Base-by-base conservation (phyloP, 805 yeast genomes). In the Teunomyces stri region DNA sequence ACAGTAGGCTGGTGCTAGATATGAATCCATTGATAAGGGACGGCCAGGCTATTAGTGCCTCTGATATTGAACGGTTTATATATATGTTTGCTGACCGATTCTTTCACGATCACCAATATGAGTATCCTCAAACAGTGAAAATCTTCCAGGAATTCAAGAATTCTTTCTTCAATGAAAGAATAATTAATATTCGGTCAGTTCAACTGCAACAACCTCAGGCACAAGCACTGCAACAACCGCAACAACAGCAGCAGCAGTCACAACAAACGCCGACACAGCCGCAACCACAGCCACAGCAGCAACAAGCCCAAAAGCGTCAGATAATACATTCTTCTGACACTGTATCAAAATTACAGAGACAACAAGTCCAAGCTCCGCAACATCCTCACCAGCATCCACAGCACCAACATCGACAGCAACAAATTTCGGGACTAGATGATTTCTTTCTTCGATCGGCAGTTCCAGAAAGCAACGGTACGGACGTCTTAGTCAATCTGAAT, bases 41-140 rank as follows among this genome's bases (percentile, higher is more conserved):
- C 13, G 40, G 40, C 12, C 40, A 37, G 28, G 40, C n/a, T n/a
- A 37, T 37, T 27, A 37, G 40, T 13, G 49, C 52, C 13, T 38
- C 53, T 3, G 76, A 70, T 46, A 67, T 72, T 31, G 76, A 72
- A 53, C 54, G 70, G 41, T 71, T 72, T 43, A 60, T 72, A 25
- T 68, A 65, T 47, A 62, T 66, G 57, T 69, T 68, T 54, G 78
- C 75, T 5, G 76, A 70, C 55, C 54, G 65, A 39, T 73, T 71
- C 48, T 72, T 73, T 60, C 65, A 59, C 48, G 70, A 68, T 37
- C 65, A 69, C 53, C 70, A 64, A 46, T 68, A 61, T 49, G 74
- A 70, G 41, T 73, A 69, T 46, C 78, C 78, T 3, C 75, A 72
- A 50, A 70, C 76, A 12, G 55, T 68, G 37, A 70, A 71, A 54